These are phyloP conservation scores for Haplosporangium sp. DNA, from an alignment of 371 early-diverging fungal genomes.

Conservation along the genomic window DNA sequence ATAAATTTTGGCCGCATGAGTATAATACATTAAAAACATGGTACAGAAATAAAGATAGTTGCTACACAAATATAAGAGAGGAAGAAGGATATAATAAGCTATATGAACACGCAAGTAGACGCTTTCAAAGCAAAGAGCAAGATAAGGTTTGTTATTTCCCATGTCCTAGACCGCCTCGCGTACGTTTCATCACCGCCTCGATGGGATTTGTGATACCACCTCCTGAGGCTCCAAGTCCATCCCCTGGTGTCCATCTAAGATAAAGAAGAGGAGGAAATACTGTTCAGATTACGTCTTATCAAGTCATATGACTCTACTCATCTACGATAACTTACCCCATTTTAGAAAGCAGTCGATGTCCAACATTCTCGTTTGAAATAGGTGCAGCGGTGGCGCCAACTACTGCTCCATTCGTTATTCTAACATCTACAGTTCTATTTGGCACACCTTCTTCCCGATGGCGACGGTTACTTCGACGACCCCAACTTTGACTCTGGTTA, in stretches of 20 bases:
- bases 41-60: background rate
- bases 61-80: background rate
- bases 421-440: background rate
- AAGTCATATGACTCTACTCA: too few relatives aligned
- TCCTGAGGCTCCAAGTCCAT: conserved; percentile 82
- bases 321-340: conserved; percentile 72
- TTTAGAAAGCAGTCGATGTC: conserved; percentile 82
- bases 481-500: background rate
- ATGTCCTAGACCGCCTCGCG: conserved; percentile 79
- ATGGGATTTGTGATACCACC: conserved; percentile 86
- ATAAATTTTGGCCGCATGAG: background rate
- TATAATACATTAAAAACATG: background rate
- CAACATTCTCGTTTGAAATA: conserved; percentile 75
- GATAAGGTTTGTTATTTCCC: conserved; percentile 26
- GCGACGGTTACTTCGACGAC: background rate
- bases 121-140: too few relatives aligned
- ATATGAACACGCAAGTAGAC: background rate
- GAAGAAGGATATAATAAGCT: background rate
- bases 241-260: conserved; percentile 79
- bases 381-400: conserved; percentile 75
- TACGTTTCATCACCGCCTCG: conserved; percentile 82
- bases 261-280: background rate
- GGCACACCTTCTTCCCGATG: background rate
- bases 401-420: conserved; percentile 61
- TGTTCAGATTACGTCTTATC: too few relatives aligned